These are phyloP conservation scores for Tothia fuscella DNA, from an alignment of 2,329 filamentous ascomycete species.

Conservation along the genomic window DNA sequence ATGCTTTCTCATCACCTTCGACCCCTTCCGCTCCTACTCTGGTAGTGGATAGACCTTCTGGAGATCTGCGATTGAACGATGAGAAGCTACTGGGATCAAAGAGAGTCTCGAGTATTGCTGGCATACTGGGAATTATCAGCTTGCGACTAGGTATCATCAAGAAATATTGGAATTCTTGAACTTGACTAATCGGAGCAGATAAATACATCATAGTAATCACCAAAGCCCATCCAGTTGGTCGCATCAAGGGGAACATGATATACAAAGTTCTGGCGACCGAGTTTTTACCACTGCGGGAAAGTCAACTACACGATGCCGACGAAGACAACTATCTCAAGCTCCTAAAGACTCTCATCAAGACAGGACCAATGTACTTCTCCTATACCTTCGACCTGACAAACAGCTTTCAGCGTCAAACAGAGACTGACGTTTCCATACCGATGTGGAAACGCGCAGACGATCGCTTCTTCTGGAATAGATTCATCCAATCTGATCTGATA, in stretches of 20 bases:
- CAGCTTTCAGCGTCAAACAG: slow-evolving; percentile 86
- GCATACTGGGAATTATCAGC: slow-evolving; percentile 88
- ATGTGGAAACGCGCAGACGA: slow-evolving; percentile 91
- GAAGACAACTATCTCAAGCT: slow-evolving; percentile 83
- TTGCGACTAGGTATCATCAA: slow-evolving; percentile 78
- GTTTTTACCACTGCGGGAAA: slow-evolving; percentile 85
- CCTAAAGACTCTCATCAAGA: slow-evolving; percentile 69
- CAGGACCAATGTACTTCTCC: slow-evolving; percentile 91
- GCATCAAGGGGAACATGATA: slow-evolving; percentile 89
- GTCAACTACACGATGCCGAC: slow-evolving; percentile 79
- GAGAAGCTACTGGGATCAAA: slow-evolving; percentile 63
- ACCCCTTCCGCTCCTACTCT: slow-evolving; percentile 79
- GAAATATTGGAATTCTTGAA: slow-evolving; percentile 8
- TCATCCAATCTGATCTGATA: slow-evolving; percentile 82
- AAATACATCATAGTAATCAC: slow-evolving; percentile 97
- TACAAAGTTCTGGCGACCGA: slow-evolving; percentile 89
- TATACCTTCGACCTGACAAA: slow-evolving; percentile 96
- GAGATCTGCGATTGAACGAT: slow-evolving; percentile 77
- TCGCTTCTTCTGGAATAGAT: slow-evolving; percentile 97
- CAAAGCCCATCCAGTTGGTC: slow-evolving; percentile 81
- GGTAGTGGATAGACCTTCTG: slow-evolving; percentile 82
- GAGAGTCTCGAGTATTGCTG: slow-evolving; percentile 85
- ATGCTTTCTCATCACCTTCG: slow-evolving; percentile 93
- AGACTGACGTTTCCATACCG: slow-evolving; percentile 57
- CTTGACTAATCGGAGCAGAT: slow-evolving; percentile 41